phyloP scores from a whole-genome alignment of 352 stramenopile species.

The Sclerospora graminicola region DNA sequence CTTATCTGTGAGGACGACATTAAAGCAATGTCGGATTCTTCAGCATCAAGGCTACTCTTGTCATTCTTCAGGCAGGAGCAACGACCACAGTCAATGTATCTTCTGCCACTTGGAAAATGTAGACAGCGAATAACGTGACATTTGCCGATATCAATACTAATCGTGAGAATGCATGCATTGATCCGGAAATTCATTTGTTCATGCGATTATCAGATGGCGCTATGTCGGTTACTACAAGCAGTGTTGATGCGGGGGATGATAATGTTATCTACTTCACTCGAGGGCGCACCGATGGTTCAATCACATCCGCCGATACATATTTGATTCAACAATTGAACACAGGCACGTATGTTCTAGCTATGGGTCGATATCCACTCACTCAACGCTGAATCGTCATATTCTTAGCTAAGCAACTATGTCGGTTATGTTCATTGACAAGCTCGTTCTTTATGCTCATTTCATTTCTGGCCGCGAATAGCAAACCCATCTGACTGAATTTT shows the following conservation, averaged over 20 bases:
- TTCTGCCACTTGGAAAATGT: too few relatives aligned
- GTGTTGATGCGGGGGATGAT: slow-evolving; percentile 58
- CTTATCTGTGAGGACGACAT: too few relatives aligned
- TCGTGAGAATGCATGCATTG: slow-evolving; percentile 64
- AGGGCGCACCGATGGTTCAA: slow-evolving; percentile 34
- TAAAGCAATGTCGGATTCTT: too few relatives aligned
- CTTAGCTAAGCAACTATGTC: too few relatives aligned
- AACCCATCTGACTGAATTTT: too few relatives aligned
- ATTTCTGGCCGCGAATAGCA: too few relatives aligned
- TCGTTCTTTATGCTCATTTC: too few relatives aligned
- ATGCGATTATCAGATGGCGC: slow-evolving; percentile 17
- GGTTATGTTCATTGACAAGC: too few relatives aligned
- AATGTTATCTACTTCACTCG: slow-evolving; percentile 27
- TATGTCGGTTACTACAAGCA: slow-evolving; percentile 32
- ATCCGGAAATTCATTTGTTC: slow-evolving; percentile 53
- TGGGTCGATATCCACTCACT: slow-evolving; percentile 47
- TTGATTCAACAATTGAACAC: slow-evolving; percentile 32
- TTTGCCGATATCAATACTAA: slow-evolving; percentile 49
- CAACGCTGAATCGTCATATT: too few relatives aligned
- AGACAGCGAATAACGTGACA: slow-evolving; percentile 29
- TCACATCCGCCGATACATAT: slow-evolving; percentile 45
- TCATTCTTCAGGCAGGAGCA: too few relatives aligned
- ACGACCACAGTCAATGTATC: too few relatives aligned
- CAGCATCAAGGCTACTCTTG: too few relatives aligned
- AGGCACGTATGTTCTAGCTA: slow-evolving; percentile 46